A percentile compares a stretch with the other conserved stretches of the same genome.
Evolutionary conservation across 164 flowering plant species (phyloP).

Genomic region (Stephania japonica): DNA sequence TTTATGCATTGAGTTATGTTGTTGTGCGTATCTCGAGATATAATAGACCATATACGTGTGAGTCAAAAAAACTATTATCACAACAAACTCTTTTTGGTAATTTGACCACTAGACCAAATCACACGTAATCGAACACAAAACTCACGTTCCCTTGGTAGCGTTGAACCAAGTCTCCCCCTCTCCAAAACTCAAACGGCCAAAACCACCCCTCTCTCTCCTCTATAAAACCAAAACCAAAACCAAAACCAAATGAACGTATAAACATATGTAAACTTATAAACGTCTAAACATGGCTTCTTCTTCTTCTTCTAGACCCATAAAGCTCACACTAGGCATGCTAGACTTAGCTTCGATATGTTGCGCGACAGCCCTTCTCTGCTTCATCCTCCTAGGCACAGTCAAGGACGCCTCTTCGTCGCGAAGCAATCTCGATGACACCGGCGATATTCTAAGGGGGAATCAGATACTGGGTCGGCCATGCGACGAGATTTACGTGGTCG

Average conservation of each 20-base stretch:
- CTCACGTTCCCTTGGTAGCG: background rate
- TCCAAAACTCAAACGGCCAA: background rate
- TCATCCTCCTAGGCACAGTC: constrained; percentile 17
- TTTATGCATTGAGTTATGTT: too few species aligned
- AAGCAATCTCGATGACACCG: too few species aligned
- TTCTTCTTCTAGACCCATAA: background rate
- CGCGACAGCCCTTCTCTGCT: constrained; percentile 16
- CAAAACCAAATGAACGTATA: background rate
- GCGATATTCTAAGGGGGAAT: constrained; percentile 6
- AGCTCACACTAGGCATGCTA: constrained; percentile 9
- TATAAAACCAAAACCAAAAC: background rate
- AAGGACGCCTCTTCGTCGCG: constrained; percentile 6
- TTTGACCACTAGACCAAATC: background rate
- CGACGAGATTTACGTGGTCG: constrained; percentile 41
- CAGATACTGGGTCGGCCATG: constrained; percentile 19
- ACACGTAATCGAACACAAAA: background rate
- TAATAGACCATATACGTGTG: too few species aligned
- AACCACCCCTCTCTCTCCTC: background rate
- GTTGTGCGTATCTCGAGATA: too few species aligned
- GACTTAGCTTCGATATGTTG: constrained; percentile 31
- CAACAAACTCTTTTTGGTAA: background rate
- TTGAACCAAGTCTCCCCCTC: background rate
- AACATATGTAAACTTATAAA: background rate
- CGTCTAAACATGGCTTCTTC: background rate
- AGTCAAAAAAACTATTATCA: too few species aligned